These are phyloP conservation scores for Vitis riparia DNA, from an alignment of 164 flowering plant species.

Conservation along the genomic window DNA sequence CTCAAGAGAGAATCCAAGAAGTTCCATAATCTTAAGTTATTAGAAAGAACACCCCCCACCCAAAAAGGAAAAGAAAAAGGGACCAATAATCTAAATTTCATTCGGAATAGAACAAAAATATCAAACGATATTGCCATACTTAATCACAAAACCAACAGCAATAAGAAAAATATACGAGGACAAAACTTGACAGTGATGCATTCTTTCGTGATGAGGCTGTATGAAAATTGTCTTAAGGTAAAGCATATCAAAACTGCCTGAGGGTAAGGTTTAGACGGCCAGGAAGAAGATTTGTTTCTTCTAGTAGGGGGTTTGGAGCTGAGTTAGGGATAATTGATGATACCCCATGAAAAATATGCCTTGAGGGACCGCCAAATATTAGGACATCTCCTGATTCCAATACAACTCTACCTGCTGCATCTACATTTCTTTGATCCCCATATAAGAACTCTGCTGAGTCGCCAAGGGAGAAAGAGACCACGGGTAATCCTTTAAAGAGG, in stretches of 20 bases:
- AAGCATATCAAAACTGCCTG: conserved; percentile 41
- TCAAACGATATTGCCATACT: too few species aligned
- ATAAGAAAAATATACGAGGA: too few species aligned
- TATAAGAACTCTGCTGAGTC: conserved; percentile 69
- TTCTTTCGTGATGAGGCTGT: too few species aligned
- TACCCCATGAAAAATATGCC: conserved; percentile 69
- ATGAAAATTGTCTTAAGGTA: neutral
- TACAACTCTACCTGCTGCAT: conserved; percentile 44
- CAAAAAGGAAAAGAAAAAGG: too few species aligned
- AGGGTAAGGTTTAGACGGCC: conserved; percentile 84
- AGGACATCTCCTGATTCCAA: conserved; percentile 83
- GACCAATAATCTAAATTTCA: too few species aligned
- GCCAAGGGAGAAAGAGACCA: conserved; percentile 80
- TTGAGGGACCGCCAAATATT: conserved; percentile 76
- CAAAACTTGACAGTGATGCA: too few species aligned
- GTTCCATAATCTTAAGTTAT: too few species aligned
- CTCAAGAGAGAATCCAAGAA: too few species aligned
- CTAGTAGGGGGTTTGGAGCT: conserved; percentile 43
- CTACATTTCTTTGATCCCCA: conserved; percentile 49
- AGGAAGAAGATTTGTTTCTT: conserved; percentile 50
- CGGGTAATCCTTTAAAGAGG: conserved; percentile 51
- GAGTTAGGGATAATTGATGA: conserved; percentile 37
- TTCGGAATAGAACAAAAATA: too few species aligned
- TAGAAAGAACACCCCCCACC: too few species aligned
- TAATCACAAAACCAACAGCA: too few species aligned